Base-by-base conservation (phyloP, 495 filamentous ascomycete species). In the Penicillium herquei region DNA sequence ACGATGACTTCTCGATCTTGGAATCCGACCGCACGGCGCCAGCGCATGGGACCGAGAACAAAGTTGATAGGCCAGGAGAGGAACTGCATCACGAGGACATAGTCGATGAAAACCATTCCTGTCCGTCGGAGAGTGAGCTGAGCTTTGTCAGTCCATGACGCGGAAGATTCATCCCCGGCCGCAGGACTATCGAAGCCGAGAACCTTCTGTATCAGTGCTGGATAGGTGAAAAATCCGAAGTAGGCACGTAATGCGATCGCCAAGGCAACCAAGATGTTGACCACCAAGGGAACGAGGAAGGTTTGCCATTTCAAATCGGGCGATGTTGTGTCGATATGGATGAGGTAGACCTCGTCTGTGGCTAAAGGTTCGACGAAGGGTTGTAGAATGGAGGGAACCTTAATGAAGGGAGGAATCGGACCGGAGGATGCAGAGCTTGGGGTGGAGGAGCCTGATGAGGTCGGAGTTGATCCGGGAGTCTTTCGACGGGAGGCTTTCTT, bases 41-140 rank as follows among this genome's bases (percentile, higher is more conserved):
- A 96, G 6, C 63, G 58, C 42, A 85, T 70, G 14, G 90, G 84
- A 42, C 81, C 83, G 7, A 70, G 77, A 50, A 86, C 76, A 72
- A 96, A 96, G 32, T 83, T 82, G 54, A 81, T 64, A 1, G 90
- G 91, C 91, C 91, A 95, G 44, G 84, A 77, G 61, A 83, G 81
- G 49, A 94, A 78, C 49, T 91, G 82, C 6, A 83, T 70, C 42
- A 83, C 71, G 11, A 94, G 79, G 55, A 87, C 40, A 64, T 88
- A 89, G 67, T 96, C 91, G 33, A 89, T 56, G 31, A 85, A 56
- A 60, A 96, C 84, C 16, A 78, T 82, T 44, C 76, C 60, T 1
- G 77, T 76, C 26, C 91, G 82, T 11, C 72, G 63, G 12, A 77
- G 56, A 8, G 88, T 68, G 49, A 84, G 70, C 16, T 61, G 57